phyloP scores from a whole-genome alignment of 768 basidiomycete genomes.

The Sarcodon sp. region DNA sequence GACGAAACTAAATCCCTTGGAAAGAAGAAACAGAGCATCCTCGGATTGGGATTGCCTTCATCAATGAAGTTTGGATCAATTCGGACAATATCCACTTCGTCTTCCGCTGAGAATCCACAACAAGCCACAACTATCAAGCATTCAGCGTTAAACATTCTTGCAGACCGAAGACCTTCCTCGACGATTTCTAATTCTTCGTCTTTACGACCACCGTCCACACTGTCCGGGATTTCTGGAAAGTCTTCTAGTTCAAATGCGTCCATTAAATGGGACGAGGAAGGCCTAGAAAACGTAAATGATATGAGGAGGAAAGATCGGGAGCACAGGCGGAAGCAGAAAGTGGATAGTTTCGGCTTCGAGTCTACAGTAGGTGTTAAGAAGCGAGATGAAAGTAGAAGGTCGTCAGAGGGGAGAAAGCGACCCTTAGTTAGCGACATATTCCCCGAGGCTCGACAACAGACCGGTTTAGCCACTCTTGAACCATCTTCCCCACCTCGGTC shows the following conservation, averaged over 20 bases:
- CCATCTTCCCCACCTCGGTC: constrained; percentile 3
- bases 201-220: constrained; percentile 32
- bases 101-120: background rate
- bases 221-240: constrained; percentile 26
- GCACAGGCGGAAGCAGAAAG: constrained; percentile 19
- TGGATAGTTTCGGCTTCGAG: constrained; percentile 3
- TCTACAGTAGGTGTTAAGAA: constrained; percentile 3
- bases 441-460: constrained; percentile 22
- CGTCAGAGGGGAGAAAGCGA: constrained; percentile 38
- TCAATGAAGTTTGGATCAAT: constrained; percentile 11
- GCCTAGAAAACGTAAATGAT: constrained; percentile 35
- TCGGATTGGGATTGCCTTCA: constrained; percentile 52
- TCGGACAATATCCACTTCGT: constrained; percentile 9
- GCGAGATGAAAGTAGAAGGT: constrained; percentile 23
- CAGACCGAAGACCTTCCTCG: constrained; percentile 23
- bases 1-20: constrained; percentile 22
- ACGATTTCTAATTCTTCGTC: constrained; percentile 28
- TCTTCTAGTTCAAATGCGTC: constrained; percentile 21
- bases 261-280: constrained; percentile 39
- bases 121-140: constrained; percentile 5
- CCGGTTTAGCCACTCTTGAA: constrained; percentile 4
- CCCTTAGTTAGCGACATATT: constrained; percentile 49
- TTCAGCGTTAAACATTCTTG: constrained; percentile 19
- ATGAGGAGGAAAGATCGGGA: constrained; percentile 15
- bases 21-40: constrained; percentile 48